Base-by-base conservation (phyloP, 2,329 filamentous ascomycete genomes). In the Pyrenochaeta sp. region DNA sequence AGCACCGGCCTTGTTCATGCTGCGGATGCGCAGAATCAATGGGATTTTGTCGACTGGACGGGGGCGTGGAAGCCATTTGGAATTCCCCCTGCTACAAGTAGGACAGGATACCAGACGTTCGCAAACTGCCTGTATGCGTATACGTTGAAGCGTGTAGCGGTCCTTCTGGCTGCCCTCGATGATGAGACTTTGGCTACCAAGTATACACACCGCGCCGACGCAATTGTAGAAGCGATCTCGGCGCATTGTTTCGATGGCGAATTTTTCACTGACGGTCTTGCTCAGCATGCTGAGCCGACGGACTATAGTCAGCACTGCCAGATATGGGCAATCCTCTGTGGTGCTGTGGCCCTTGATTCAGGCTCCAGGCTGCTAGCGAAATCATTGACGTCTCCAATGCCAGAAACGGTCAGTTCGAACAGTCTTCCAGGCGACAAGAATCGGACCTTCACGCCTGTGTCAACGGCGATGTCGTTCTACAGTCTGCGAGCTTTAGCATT, bases 401-500 rank as follows among this genome's bases (percentile, higher is more conserved):
- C n/a, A 11, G 14, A n/a, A n/a, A n/a, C n/a, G n/a, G n/a, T n/a
- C n/a, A n/a, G n/a, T n/a, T n/a, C n/a, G n/a, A n/a, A n/a, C n/a
- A n/a, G n/a, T n/a, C n/a, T n/a, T n/a, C n/a, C n/a, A n/a, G n/a
- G n/a, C n/a, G n/a, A n/a, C n/a, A n/a, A n/a, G n/a, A n/a, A n/a
- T n/a, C n/a, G n/a, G n/a, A n/a, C n/a, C n/a, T 31, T 40, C n/a
- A 43, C 74, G 9, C 53, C 19, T 0, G 58, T 60, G 22, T 55
- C 64, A 0, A 69, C 74, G 21, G 40, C 50, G 0, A 75, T 75
- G 73, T 58, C 58, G 15, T 75, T 76, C 47, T 76, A 75, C 38
- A 64, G 65, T 0, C 58, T 76, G 6, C 63, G 72, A 1, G 73
- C 73, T 1, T 62, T 74, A 22, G 50, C 69, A 0, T 22, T 65